Conservation (phyloP, 306 rosid genomes). For the Sicyos baderoa region DNA sequence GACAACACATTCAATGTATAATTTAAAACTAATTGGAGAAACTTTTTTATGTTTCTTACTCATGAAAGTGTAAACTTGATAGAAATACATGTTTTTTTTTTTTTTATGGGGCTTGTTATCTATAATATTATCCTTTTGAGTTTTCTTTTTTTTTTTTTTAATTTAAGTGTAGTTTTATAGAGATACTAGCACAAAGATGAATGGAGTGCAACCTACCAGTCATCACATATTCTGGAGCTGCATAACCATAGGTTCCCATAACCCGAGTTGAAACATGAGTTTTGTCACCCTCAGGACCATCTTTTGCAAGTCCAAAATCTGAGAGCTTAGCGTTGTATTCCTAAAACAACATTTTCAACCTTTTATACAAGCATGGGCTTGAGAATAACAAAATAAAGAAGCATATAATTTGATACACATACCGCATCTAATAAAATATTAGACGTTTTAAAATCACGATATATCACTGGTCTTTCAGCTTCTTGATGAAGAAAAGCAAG, state of each 20-base stretch:
- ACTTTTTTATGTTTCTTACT: background rate
- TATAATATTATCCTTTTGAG: background rate
- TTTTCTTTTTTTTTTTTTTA: background rate
- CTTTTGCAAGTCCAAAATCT: constrained; percentile 97
- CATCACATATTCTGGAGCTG: constrained; percentile 98
- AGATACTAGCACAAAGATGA: constrained; percentile 1
- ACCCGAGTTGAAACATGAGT: constrained; percentile 96
- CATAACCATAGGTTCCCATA: constrained; percentile 97
- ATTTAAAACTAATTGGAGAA: no score
- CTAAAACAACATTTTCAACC: constrained; percentile 31
- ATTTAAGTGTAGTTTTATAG: background rate
- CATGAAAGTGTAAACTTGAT: background rate
- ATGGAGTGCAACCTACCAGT: constrained; percentile 60
- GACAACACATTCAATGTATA: no score
- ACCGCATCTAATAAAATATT: constrained; percentile 91
- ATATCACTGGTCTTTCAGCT: constrained; percentile 71
- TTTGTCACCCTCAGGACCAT: constrained; percentile 87
- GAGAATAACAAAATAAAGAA: constrained; percentile 14
- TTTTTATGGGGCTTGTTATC: background rate
- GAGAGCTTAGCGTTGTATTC: constrained; percentile 93
- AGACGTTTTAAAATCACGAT: constrained; percentile 96
- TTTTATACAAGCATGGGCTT: constrained; percentile 19
- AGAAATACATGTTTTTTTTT: background rate
- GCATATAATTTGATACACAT: constrained; percentile 27
- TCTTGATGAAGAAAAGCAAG: constrained; percentile 93